phyloP scores from a whole-genome alignment of 148 eudicot species.

The Talinum fruticosum region DNA sequence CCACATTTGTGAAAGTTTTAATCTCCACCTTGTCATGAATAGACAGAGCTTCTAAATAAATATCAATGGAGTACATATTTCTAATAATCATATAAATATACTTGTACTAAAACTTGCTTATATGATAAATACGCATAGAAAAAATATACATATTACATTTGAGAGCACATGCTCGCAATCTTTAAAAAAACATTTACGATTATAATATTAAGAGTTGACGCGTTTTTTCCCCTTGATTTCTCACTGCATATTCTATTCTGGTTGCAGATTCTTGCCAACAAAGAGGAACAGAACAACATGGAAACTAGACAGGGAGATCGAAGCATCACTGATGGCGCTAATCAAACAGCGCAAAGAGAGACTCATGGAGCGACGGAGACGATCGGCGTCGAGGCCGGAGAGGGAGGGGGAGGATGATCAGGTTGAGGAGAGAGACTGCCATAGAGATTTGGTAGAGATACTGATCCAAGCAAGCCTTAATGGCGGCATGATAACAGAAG shows the following conservation, averaged over 20 bases:
- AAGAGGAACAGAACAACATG: constrained; percentile 51
- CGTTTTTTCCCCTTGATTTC: background rate
- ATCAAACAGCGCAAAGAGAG: constrained; percentile 35
- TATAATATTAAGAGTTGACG: no score
- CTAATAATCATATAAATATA: no score
- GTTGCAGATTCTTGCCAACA: constrained; percentile 53
- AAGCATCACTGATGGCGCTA: constrained; percentile 31
- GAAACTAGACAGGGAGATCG: constrained; percentile 47
- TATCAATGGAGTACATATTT: no score
- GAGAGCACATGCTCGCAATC: no score
- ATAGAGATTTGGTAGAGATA: constrained; percentile 46
- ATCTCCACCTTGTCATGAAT: no score
- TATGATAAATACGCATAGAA: no score
- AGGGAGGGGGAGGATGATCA: background rate
- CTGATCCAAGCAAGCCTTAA: constrained; percentile 42
- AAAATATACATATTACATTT: no score
- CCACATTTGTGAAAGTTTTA: no score
- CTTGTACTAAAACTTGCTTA: no score
- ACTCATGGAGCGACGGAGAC: background rate
- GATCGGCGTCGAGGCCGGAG: background rate
- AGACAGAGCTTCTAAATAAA: no score
- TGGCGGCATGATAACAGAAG: constrained; percentile 20
- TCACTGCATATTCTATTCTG: background rate
- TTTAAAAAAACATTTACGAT: no score
- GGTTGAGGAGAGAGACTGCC: background rate